Conservation (phyloP, 2,329 filamentous ascomycete species). For the Fusarium pseudocircinatum region DNA sequence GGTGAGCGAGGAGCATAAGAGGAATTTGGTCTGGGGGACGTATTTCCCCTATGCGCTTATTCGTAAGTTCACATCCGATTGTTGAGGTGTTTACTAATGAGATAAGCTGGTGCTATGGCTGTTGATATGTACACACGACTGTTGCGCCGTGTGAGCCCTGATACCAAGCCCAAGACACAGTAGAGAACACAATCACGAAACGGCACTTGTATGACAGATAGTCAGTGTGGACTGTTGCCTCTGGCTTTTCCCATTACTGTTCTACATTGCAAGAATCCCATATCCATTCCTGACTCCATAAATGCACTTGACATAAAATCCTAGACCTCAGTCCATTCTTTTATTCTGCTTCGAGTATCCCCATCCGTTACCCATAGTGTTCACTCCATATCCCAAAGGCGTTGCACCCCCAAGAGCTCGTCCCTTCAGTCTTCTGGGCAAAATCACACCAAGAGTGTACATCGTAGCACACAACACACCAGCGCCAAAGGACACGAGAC, state of each 20-base stretch:
- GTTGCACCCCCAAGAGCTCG: constrained; percentile 65
- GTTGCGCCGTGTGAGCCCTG: constrained; percentile 52
- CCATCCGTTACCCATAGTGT: constrained; percentile 66
- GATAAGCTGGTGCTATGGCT: constrained; percentile 60
- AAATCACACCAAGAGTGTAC: constrained; percentile 69
- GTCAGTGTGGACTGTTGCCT: constrained; percentile 3
- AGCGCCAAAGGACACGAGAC: constrained; percentile 66
- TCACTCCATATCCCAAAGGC: constrained; percentile 65
- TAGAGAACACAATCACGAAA: neutral
- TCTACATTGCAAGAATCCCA: constrained; percentile 21
- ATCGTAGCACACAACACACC: constrained; percentile 63
- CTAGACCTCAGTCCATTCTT: constrained; percentile 54
- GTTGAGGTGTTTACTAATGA: neutral
- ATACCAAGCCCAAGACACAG: constrained; percentile 52
- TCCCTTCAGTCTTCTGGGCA: constrained; percentile 63
- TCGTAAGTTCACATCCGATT: constrained; percentile 53
- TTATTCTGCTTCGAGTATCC: constrained; percentile 59
- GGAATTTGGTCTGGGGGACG: constrained; percentile 57
- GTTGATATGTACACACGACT: constrained; percentile 66
- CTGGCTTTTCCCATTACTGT: constrained; percentile 25
- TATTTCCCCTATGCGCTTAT: constrained; percentile 63
- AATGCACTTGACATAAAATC: constrained; percentile 27
- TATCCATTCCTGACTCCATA: constrained; percentile 33
- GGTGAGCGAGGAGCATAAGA: constrained; percentile 57
- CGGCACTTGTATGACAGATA: constrained; percentile 11